A percentile compares a stretch with the other conserved stretches of the same genome.
phyloP scores from a whole-genome alignment of 83 land plant genomes.

The Picea abies region DNA sequence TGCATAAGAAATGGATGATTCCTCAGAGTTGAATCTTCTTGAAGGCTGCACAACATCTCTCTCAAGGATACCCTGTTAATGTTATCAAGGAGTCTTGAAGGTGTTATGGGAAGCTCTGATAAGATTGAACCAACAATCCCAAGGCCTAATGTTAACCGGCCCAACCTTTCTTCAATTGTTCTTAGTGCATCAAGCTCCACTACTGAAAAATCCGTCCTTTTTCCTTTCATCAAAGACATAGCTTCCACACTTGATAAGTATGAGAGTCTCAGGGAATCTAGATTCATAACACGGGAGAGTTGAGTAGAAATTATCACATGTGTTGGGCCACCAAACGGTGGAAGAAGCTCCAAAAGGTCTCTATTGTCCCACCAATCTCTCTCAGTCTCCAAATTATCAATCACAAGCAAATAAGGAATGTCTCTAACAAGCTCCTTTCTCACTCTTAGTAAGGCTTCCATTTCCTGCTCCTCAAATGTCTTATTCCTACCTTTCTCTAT shows the following conservation, averaged over 20 bases:
- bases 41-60: conserved; percentile 43
- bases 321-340: conserved; percentile 78
- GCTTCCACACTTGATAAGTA: conserved; percentile 80
- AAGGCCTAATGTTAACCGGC: conserved; percentile 75
- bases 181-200: conserved; percentile 73
- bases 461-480: conserved; percentile 86
- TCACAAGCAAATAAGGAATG: conserved; percentile 81
- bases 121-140: conserved; percentile 75
- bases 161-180: conserved; percentile 78
- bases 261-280: conserved; percentile 72
- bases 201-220: conserved; percentile 43
- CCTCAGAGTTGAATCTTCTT: conserved; percentile 49
- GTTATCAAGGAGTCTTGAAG: conserved; percentile 69
- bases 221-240: conserved; percentile 77
- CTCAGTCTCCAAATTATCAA: conserved; percentile 88
- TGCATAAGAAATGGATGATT: conserved; percentile 66
- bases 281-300: conserved; percentile 65
- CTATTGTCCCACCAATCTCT: conserved; percentile 98
- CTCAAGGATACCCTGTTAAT: conserved; percentile 62
- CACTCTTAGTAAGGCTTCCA: conserved; percentile 65
- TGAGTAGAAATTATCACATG: conserved; percentile 87
- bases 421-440: conserved; percentile 73
- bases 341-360: conserved; percentile 93
- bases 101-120: conserved; percentile 71
- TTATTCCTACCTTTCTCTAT: conserved; percentile 47